Base-by-base conservation (phyloP, 2,329 filamentous ascomycete genomes). In the Rachicladosporium sp. region DNA sequence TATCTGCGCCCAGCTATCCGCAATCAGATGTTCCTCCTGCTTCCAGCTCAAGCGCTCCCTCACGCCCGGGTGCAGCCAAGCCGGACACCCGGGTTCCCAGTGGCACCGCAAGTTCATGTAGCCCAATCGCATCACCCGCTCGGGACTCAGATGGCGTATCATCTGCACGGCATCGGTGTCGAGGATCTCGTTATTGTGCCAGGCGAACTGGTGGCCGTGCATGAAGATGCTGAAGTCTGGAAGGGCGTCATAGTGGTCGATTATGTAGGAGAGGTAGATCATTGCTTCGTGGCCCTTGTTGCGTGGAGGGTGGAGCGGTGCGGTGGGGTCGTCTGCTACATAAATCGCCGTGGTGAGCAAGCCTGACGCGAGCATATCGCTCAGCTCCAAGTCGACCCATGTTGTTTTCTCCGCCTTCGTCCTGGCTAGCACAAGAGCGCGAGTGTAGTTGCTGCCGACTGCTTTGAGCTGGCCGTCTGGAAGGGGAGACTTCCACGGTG, bases 221-320 rank as follows among this genome's bases (percentile, higher is more conserved):
- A 76, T 69, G 58, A 81, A 77, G 46, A 80, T 69, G 27, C 65
- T 63, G 44, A 78, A 65, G 39, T 76, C 73, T 2, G 73, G 68
- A 3, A 80, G 65, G 3, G 63, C 50, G 45, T 78, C 66, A 58
- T 80, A 80, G 54, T 72, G 67, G 53, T 77, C 73, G 49, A 76
- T 69, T 49, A 80, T 68, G 56, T 75, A 78, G 31, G 67, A 71
- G 30, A 78, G 63, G 52, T 80, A 79, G 5, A 75, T 68, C 59
- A 75, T 71, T 29, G 72, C 74, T 56, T 80, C 76, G 49, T 76
- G 71, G 27, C 76, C 76, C 54, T 76, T 76, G 50, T 74, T 73
- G 41, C 66, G 64, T 0, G 70, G 69, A 1, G 71, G 66, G 43
- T 70, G 68, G 13, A 69, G 59, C 10, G 56, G 52, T 2, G 68